phyloP scores from a whole-genome alignment of 164 flowering plant species.

The Sextonia rubra region DNA sequence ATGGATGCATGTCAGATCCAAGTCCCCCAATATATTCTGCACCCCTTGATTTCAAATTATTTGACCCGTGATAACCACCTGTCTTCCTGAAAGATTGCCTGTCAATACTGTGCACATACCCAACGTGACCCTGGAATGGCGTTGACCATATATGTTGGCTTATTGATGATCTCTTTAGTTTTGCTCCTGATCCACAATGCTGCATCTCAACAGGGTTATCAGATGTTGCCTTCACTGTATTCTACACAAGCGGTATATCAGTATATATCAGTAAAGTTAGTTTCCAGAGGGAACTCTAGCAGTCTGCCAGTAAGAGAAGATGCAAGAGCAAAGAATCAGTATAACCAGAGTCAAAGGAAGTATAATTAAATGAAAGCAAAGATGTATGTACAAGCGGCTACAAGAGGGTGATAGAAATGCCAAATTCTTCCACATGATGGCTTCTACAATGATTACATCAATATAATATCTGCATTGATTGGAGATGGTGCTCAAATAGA shows the following conservation, averaged over 20 bases:
- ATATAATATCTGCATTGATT: too few species aligned
- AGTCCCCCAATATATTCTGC: conserved; percentile 19
- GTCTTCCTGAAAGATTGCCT: conserved; percentile 23
- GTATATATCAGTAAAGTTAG: not conserved
- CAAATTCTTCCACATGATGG: too few species aligned
- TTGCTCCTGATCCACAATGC: conserved; percentile 68
- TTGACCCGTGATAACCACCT: conserved; percentile 1
- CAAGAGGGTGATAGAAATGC: too few species aligned
- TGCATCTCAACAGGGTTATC: conserved; percentile 28
- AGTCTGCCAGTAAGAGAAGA: not conserved
- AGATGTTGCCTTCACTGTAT: conserved; percentile 23
- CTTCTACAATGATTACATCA: too few species aligned
- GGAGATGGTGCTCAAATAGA: too few species aligned
- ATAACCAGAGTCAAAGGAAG: not conserved
- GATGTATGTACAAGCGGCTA: too few species aligned
- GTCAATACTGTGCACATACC: conserved; percentile 17
- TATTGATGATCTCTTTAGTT: conserved; percentile 62
- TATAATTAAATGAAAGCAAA: too few species aligned
- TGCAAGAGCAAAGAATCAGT: not conserved
- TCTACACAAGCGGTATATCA: conserved; percentile 32
- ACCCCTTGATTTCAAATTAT: conserved; percentile 10
- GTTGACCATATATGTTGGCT: conserved; percentile 21
- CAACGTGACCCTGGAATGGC: conserved; percentile 20
- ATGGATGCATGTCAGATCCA: conserved; percentile 45
- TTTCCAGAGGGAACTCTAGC: too few species aligned